phyloP scores from a whole-genome alignment of 2,329 filamentous ascomycete species.

The Drechslerella dactyloides region DNA sequence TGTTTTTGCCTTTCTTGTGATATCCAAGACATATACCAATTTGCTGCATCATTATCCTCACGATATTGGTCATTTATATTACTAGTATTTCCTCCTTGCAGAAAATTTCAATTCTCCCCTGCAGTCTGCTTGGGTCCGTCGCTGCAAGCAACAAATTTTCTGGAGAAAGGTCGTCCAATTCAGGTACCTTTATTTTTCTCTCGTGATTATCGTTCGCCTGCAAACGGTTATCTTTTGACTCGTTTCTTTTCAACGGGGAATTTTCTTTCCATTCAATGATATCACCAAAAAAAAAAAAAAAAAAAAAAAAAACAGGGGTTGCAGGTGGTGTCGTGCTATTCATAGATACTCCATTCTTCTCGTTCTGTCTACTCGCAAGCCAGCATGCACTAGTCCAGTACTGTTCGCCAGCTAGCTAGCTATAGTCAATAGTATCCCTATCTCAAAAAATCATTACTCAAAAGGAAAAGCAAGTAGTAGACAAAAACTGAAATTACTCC shows the following conservation, averaged over 20 bases:
- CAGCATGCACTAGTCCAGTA: not conserved
- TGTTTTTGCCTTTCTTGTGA: constrained; percentile 9
- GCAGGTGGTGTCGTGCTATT: not conserved
- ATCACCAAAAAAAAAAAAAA: constrained; percentile 2
- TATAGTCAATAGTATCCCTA: no score
- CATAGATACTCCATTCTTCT: not conserved
- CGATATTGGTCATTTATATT: no score
- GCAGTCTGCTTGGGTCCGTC: not conserved
- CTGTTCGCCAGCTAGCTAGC: not conserved
- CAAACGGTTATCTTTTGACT: not conserved
- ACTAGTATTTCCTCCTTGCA: no score
- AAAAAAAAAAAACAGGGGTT: no score
- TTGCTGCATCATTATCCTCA: constrained; percentile 4
- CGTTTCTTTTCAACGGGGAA: not conserved
- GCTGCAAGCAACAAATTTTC: not conserved
- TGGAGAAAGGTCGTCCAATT: not conserved
- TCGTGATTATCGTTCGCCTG: constrained; percentile 6
- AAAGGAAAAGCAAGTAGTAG: not conserved
- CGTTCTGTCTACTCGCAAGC: not conserved
- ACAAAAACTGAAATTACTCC: not conserved
- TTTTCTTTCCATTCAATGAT: constrained; percentile 4
- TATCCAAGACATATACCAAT: constrained; percentile 46
- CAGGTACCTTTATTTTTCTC: not conserved
- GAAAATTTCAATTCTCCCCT: not conserved
- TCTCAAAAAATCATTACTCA: not conserved